A percentile compares a stretch with the other conserved stretches of the same genome.
These are phyloP conservation scores for Globisporangium orthogonon DNA, from an alignment of 352 stramenopile species.

Conservation along the genomic window DNA sequence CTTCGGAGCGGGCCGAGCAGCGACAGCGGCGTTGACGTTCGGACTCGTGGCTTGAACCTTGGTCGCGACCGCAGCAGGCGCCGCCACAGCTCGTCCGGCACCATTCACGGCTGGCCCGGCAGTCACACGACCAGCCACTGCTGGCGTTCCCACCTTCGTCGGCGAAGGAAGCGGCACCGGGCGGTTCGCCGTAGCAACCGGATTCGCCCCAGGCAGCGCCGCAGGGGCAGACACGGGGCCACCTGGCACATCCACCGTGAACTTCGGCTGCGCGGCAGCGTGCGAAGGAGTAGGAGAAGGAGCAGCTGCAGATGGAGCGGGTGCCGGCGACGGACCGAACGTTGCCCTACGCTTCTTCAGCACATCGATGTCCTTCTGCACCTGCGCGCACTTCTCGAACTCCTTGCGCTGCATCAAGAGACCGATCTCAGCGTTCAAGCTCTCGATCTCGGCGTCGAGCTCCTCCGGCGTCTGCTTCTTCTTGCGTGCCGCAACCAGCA, in stretches of 20 bases:
- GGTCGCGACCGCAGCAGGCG: constrained; percentile 5
- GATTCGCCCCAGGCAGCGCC: constrained; percentile 31
- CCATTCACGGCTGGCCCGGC: constrained; percentile 8
- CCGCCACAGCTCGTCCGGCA: neutral
- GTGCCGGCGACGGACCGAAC: constrained; percentile 26
- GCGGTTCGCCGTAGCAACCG: constrained; percentile 2
- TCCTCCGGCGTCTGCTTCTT: constrained; percentile 83
- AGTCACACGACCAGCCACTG: constrained; percentile 1
- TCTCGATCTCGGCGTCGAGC: constrained; percentile 71
- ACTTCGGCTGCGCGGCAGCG: constrained; percentile 4
- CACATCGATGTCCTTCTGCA: constrained; percentile 80
- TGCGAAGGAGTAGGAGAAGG: neutral
- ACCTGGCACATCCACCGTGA: constrained; percentile 7
- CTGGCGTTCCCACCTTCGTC: constrained; percentile 2
- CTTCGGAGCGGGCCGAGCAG: constrained; percentile 4
- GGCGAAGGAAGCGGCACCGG: constrained; percentile 8
- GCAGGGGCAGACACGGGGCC: constrained; percentile 45
- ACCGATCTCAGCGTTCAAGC: constrained; percentile 61
- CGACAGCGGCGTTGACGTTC: neutral
- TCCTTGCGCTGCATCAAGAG: constrained; percentile 73
- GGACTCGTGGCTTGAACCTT: neutral
- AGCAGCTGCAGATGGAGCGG: neutral
- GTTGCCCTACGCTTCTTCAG: constrained; percentile 66
- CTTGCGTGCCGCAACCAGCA: constrained; percentile 65
- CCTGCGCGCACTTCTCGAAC: constrained; percentile 82